Evolutionary conservation across 768 basidiomycete species (phyloP).

Genomic region (Cystofilobasidium capitatum): DNA sequence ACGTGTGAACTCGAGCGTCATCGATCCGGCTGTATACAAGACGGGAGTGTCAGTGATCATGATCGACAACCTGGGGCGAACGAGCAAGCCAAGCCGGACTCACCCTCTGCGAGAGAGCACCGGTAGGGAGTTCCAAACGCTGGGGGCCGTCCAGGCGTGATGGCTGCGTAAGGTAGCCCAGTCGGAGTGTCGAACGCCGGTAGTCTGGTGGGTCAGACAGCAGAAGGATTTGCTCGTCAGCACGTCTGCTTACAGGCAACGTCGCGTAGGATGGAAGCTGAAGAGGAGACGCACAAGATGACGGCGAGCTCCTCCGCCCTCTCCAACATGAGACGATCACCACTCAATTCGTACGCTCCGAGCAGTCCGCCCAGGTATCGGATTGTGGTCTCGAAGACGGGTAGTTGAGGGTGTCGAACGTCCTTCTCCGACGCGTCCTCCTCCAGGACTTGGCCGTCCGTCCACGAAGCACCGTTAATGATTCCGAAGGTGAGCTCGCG

Average conservation of each 20-base stretch:
- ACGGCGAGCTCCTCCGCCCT: constrained; percentile 42
- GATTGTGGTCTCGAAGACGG: constrained; percentile 43
- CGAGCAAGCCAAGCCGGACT: not conserved
- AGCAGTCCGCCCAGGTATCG: constrained; percentile 43
- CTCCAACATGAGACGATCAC: constrained; percentile 41
- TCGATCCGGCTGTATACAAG: constrained; percentile 38
- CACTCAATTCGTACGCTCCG: constrained; percentile 41
- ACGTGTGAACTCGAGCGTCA: constrained; percentile 42
- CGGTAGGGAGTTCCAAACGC: not conserved
- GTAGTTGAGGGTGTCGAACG: constrained; percentile 22
- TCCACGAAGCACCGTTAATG: constrained; percentile 20
- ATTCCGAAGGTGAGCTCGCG: constrained; percentile 32
- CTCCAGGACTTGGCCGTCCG: not conserved
- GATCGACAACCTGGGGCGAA: not conserved
- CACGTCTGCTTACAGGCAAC: no score
- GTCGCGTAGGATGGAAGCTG: not conserved
- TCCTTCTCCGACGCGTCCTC: not conserved
- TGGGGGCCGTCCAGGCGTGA: constrained; percentile 35
- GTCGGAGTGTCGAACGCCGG: constrained; percentile 39
- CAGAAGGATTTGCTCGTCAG: not conserved
- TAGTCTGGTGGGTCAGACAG: not conserved
- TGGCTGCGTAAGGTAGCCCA: constrained; percentile 37
- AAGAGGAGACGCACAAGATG: constrained; percentile 32
- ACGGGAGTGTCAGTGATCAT: constrained; percentile 29
- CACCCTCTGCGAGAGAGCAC: constrained; percentile 28